A percentile compares a stretch with the other conserved stretches of the same genome.
Evolutionary conservation across 75 land plant genomes (phyloP).

Genomic region (Cupressus sempervirens): DNA sequence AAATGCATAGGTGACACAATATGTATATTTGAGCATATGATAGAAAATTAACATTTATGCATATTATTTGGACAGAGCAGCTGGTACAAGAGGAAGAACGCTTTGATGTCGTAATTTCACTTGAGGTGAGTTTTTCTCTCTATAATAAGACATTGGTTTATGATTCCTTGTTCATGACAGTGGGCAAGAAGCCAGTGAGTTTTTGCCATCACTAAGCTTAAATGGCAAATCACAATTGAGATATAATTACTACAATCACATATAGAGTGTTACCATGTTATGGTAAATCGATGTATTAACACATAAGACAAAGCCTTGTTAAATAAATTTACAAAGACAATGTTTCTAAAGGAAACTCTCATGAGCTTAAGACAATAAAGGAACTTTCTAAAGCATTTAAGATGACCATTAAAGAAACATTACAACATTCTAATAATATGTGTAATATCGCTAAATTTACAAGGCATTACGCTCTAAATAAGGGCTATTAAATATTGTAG

Average conservation of each 20-base stretch:
- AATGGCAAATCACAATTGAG: background rate
- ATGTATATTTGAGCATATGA: background rate
- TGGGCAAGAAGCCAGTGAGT: background rate
- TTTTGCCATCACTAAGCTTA: background rate
- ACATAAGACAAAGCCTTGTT: too few relatives aligned
- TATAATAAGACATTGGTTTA: background rate
- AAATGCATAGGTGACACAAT: background rate
- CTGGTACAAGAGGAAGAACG: conserved; percentile 61
- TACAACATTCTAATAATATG: too few relatives aligned
- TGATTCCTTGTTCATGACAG: background rate
- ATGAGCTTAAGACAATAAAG: too few relatives aligned
- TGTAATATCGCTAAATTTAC: too few relatives aligned
- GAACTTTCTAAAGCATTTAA: too few relatives aligned
- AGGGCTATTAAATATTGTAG: too few relatives aligned
- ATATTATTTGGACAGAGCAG: conserved; percentile 54
- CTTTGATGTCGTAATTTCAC: conserved; percentile 86
- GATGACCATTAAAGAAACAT: too few relatives aligned
- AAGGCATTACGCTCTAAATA: too few relatives aligned
- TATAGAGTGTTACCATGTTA: background rate
- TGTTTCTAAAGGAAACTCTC: too few relatives aligned
- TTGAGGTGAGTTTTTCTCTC: conserved; percentile 52
- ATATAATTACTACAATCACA: background rate
- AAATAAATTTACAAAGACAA: too few relatives aligned
- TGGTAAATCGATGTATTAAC: too few relatives aligned
- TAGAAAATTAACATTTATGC: background rate